phyloP scores from a whole-genome alignment of 306 rosid species.

The Begonia fuchsioides region DNA sequence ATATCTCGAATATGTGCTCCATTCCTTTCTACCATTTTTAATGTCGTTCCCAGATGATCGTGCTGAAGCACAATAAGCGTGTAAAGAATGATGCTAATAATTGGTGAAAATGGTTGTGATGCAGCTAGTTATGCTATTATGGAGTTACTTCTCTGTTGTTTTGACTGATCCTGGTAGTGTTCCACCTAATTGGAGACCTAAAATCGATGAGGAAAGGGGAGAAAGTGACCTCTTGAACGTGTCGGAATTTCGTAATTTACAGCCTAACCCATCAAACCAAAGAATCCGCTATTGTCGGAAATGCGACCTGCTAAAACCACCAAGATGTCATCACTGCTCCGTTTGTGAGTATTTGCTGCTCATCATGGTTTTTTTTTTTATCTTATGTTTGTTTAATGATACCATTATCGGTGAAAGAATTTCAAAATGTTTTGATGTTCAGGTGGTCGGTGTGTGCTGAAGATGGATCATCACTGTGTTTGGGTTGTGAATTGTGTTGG shows the following conservation, averaged over 20 bases:
- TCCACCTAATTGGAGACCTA: conserved; percentile 88
- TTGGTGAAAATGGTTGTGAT: conserved; percentile 9
- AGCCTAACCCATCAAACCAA: conserved; percentile 34
- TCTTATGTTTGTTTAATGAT: neutral
- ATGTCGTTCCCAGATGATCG: neutral
- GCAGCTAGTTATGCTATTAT: conserved; percentile 87
- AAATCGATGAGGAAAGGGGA: conserved; percentile 80
- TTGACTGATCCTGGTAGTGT: conserved; percentile 92
- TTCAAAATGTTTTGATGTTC: conserved; percentile 13
- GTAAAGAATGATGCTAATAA: neutral
- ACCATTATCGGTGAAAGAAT: neutral
- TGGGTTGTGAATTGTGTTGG: conserved; percentile 99
- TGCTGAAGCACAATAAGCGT: neutral
- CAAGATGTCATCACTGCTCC: conserved; percentile 96
- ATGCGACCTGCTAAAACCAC: conserved; percentile 79
- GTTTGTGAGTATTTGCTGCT: conserved; percentile 56
- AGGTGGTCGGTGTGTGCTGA: conserved; percentile 97
- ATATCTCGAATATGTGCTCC: too few relatives aligned
- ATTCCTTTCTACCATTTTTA: neutral
- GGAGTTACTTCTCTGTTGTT: conserved; percentile 96
- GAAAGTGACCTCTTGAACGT: conserved; percentile 73
- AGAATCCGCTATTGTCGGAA: conserved; percentile 69
- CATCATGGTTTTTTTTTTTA: neutral
- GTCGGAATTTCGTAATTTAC: conserved; percentile 36
- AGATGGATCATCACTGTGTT: conserved; percentile 99